These are phyloP conservation scores for Colletotrichum kahawae DNA, from an alignment of 2,329 filamentous ascomycete species.

Conservation along the genomic window DNA sequence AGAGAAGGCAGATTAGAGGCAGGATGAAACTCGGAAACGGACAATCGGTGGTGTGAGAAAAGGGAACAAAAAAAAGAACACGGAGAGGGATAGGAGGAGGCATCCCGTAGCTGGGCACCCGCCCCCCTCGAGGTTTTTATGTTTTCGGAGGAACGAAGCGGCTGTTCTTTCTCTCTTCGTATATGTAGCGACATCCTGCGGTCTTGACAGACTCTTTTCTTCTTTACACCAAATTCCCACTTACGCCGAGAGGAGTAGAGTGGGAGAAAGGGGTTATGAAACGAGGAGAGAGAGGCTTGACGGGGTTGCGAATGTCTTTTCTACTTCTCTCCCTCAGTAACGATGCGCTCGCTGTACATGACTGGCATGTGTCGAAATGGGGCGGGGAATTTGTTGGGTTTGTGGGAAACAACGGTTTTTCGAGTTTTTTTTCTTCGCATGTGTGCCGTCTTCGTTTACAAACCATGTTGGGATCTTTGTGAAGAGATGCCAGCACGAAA, in stretches of 20 bases:
- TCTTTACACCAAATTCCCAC: neutral
- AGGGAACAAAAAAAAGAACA: neutral
- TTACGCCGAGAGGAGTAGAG: neutral
- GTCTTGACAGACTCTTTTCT: neutral
- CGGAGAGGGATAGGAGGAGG: neutral
- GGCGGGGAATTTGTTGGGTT: neutral
- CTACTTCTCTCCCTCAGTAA: neutral
- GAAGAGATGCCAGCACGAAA: neutral
- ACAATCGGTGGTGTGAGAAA: conserved; percentile 1
- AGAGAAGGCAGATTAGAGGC: neutral
- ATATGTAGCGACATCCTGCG: conserved; percentile 1
- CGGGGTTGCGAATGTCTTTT: neutral
- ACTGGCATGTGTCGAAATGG: neutral
- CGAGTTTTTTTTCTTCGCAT: neutral
- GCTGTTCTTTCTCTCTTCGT: neutral
- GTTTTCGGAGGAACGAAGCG: neutral
- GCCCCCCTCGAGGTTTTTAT: neutral
- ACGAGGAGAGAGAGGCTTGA: neutral
- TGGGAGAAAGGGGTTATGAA: neutral
- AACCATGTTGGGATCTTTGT: neutral
- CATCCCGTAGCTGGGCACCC: neutral
- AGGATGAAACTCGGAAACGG: conserved; percentile 4
- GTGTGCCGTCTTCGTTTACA: neutral
- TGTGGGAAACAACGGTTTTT: neutral
- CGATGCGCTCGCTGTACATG: neutral